Conservation (phyloP, 192 early-diverging fungal genomes). For the Podila clonocystis region DNA sequence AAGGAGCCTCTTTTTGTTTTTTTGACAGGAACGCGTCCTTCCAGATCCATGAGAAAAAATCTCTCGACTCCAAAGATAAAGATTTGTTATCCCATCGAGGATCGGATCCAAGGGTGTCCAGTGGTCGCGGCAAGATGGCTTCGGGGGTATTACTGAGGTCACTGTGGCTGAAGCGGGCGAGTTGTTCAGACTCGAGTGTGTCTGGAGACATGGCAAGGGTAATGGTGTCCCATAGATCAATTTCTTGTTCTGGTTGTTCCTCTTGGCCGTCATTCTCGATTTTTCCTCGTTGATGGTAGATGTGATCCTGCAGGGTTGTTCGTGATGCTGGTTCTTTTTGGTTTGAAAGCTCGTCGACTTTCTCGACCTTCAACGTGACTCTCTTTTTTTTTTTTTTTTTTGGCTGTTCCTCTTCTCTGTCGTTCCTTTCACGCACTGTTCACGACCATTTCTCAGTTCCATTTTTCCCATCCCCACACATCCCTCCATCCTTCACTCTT, state of each 20-base stretch:
- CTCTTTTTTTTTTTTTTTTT: no score
- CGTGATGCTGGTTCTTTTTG: background rate
- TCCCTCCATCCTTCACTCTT: background rate
- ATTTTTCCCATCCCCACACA: background rate
- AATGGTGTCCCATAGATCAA: constrained; percentile 26
- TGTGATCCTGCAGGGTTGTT: background rate
- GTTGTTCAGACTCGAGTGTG: background rate
- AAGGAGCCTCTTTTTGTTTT: constrained; percentile 6
- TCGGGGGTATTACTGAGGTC: background rate
- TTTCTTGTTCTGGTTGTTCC: constrained; percentile 15
- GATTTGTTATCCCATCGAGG: background rate
- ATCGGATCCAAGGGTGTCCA: constrained; percentile 13
- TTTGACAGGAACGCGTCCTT: background rate
- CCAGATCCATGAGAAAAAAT: background rate
- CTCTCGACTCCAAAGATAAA: background rate
- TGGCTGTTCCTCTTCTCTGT: background rate
- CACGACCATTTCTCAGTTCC: no score
- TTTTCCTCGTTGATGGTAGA: background rate
- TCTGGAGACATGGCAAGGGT: constrained; percentile 22
- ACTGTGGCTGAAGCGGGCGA: background rate
- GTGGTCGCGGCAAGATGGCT: background rate
- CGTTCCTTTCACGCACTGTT: background rate
- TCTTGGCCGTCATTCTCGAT: background rate
- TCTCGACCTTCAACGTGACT: background rate
- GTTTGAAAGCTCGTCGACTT: background rate